A percentile compares a stretch with the other conserved stretches of the same genome.
Conservation (phyloP, 306 rosid species). For the Sicyos baderoa region DNA sequence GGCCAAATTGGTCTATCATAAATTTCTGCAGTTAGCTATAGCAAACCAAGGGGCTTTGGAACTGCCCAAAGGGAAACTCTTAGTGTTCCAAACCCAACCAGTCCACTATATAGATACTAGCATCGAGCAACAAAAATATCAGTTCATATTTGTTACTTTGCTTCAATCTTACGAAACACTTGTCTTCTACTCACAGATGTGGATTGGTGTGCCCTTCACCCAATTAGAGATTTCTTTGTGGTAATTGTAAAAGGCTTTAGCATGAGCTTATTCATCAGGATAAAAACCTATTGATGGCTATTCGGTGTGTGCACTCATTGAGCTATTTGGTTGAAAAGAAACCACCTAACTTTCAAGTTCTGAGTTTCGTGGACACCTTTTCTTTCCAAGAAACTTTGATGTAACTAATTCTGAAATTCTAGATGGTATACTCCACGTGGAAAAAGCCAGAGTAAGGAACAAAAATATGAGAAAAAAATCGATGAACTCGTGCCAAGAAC, state of each 20-base stretch:
- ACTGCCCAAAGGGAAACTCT: not conserved
- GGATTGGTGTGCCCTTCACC: not conserved
- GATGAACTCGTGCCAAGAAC: not conserved
- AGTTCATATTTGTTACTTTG: not conserved
- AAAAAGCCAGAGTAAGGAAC: not conserved
- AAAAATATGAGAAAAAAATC: not conserved
- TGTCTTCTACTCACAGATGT: not conserved
- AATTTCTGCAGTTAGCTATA: not conserved
- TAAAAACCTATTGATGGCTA: not conserved
- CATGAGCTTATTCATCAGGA: not conserved
- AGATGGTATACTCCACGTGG: not conserved
- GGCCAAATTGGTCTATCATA: not conserved
- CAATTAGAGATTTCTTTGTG: not conserved
- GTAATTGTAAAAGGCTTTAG: not conserved
- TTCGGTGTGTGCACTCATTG: not conserved
- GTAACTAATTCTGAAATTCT: not conserved
- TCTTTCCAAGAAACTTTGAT: not conserved
- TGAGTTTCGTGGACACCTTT: not conserved
- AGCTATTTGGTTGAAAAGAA: conserved; percentile 1
- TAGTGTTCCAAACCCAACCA: not conserved
- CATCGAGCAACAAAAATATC: not conserved
- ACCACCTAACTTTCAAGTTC: not conserved
- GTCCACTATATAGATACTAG: not conserved
- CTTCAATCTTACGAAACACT: conserved; percentile 8
- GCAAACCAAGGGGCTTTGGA: not conserved